phyloP scores from a whole-genome alignment of 148 eudicot species.

The Amaranthus cruentus region DNA sequence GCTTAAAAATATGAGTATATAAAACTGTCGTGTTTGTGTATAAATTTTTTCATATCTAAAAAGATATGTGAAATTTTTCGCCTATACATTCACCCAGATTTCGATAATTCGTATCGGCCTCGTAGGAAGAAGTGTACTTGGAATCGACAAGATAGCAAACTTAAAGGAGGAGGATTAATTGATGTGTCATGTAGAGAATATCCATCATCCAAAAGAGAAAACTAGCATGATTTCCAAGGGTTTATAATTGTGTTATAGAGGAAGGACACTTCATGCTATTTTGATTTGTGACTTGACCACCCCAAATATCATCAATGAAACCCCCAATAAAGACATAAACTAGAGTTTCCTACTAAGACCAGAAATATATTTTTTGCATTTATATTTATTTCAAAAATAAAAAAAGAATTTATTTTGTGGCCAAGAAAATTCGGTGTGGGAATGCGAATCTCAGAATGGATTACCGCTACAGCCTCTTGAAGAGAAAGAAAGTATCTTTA shows the following conservation, averaged over 20 bases:
- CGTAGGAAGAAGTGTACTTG: too few species aligned
- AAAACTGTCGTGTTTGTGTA: too few species aligned
- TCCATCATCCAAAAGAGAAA: neutral
- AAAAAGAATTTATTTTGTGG: slow-evolving; percentile 19
- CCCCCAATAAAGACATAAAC: neutral
- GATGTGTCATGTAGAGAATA: neutral
- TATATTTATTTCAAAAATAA: neutral
- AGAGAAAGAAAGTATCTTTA: neutral
- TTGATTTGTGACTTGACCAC: too few species aligned
- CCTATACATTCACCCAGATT: too few species aligned
- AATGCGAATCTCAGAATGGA: slow-evolving; percentile 22
- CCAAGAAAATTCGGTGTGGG: slow-evolving; percentile 15
- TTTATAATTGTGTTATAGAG: too few species aligned
- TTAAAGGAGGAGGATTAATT: too few species aligned
- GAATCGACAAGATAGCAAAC: too few species aligned
- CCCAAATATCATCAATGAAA: slow-evolving; percentile 4
- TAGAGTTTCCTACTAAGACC: neutral
- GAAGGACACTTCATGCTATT: neutral
- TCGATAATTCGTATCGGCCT: too few species aligned
- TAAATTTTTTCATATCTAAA: too few species aligned
- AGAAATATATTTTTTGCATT: neutral
- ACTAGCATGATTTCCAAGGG: too few species aligned
- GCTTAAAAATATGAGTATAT: too few species aligned
- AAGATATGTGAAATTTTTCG: too few species aligned
- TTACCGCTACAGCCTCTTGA: neutral